Conservation (phyloP, 129 eudicot genomes). For the Flaveria brownii region DNA sequence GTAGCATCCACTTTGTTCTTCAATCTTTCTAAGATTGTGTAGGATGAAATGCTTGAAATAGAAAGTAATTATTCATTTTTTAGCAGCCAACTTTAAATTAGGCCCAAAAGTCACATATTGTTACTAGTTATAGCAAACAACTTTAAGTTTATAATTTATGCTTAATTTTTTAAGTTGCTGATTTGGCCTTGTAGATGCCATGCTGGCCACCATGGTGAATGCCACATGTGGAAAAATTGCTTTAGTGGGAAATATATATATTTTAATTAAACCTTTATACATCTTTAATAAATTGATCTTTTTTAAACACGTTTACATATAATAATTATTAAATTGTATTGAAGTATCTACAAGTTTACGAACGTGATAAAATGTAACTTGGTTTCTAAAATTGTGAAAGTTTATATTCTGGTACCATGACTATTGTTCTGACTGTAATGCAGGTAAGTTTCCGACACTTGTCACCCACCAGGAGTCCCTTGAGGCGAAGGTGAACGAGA, state of each 20-base stretch:
- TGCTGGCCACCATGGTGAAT: not conserved
- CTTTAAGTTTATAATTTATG: not conserved
- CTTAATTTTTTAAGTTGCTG: not conserved
- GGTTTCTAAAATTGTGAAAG: not conserved
- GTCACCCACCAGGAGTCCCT: conserved; percentile 64
- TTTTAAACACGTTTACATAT: not conserved
- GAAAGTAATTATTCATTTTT: not conserved
- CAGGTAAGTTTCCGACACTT: conserved; percentile 73
- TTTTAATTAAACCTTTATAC: too few relatives aligned
- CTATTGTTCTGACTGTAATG: not conserved
- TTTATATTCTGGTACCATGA: not conserved
- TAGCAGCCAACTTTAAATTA: not conserved
- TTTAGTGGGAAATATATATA: not conserved
- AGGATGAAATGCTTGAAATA: not conserved
- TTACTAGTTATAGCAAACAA: not conserved
- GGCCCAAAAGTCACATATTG: not conserved
- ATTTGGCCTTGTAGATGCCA: not conserved
- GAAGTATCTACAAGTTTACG: too few relatives aligned
- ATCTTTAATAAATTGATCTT: too few relatives aligned
- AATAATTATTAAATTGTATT: too few relatives aligned
- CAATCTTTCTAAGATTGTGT: not conserved
- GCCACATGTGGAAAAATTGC: not conserved
- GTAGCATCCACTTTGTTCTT: not conserved
- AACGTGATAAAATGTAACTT: not conserved
- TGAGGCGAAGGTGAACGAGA: conserved; percentile 56